Conservation (phyloP, 441 rosid species). For the Gossypium schwendimanii region DNA sequence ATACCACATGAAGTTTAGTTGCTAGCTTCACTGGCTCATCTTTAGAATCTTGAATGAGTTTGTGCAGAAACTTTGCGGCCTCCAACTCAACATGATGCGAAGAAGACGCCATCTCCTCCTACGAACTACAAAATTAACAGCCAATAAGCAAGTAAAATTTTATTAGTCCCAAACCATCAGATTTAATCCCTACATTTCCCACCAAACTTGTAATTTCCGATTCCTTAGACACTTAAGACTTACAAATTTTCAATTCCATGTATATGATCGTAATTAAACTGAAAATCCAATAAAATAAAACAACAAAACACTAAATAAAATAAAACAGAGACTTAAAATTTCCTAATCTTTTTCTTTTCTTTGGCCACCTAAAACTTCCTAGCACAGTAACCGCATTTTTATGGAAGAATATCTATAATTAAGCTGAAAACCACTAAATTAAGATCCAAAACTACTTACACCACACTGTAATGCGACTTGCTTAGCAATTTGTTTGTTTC, state of each 20-base stretch:
- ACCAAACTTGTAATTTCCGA: not conserved
- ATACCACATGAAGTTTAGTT: slow-evolving; percentile 85
- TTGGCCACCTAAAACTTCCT: not conserved
- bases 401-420: not conserved
- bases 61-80: slow-evolving; percentile 97
- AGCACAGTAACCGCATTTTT: not conserved
- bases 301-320: not conserved
- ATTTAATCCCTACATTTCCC: not conserved
- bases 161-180: not conserved
- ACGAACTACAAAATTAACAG: slow-evolving; percentile 19
- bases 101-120: slow-evolving; percentile 63
- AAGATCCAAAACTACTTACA: not conserved
- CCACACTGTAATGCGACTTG: not conserved
- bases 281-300: not conserved
- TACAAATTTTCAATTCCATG: not conserved
- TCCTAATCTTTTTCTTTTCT: not conserved
- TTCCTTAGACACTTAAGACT: not conserved
- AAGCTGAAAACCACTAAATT: not conserved
- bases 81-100: slow-evolving; percentile 91
- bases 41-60: slow-evolving; percentile 92
- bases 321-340: not conserved
- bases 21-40: slow-evolving; percentile 96
- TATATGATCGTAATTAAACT: not conserved
- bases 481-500: not conserved
- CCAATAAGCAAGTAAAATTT: not conserved